A percentile compares a stretch with the other conserved stretches of the same genome.
These are phyloP conservation scores for Apiotrichum montevideense DNA, from an alignment of 1,284 basidiomycete species.

Conservation along the genomic window DNA sequence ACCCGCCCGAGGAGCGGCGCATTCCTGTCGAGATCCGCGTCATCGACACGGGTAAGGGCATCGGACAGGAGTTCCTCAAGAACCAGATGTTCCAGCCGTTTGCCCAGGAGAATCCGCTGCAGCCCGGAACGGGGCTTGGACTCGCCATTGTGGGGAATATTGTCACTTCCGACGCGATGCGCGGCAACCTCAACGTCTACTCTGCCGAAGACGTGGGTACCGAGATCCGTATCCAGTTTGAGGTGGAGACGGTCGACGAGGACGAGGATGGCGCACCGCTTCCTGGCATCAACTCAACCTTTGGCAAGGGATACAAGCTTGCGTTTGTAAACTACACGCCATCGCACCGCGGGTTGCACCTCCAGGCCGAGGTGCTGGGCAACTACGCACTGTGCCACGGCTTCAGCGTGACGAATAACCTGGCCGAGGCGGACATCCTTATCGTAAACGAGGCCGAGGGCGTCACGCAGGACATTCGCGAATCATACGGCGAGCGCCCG, in stretches of 20 bases:
- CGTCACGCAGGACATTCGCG: conserved; percentile 53
- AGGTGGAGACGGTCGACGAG: conserved; percentile 55
- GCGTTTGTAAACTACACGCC: conserved; percentile 69
- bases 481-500: background rate
- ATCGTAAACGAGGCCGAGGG: conserved; percentile 69
- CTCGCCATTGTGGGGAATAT: conserved; percentile 88
- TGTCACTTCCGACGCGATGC: conserved; percentile 74
- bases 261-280: background rate
- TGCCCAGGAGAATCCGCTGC: conserved; percentile 63
- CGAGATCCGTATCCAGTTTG: conserved; percentile 82
- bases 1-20: conserved; percentile 53
- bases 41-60: conserved; percentile 86
- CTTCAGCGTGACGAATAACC: conserved; percentile 54
- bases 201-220: conserved; percentile 77
- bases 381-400: conserved; percentile 76
- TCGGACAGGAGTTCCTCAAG: conserved; percentile 80
- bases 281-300: background rate
- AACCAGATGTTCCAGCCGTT: conserved; percentile 97
- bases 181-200: conserved; percentile 61
- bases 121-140: conserved; percentile 91
- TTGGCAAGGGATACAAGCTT: conserved; percentile 53
- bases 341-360: conserved; percentile 61
- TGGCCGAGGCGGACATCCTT: conserved; percentile 63
- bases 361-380: conserved; percentile 59
- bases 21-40: conserved; percentile 80